These are phyloP conservation scores for Eragrostis curvula DNA, from an alignment of 176 grass and related monocot species.

Conservation along the genomic window DNA sequence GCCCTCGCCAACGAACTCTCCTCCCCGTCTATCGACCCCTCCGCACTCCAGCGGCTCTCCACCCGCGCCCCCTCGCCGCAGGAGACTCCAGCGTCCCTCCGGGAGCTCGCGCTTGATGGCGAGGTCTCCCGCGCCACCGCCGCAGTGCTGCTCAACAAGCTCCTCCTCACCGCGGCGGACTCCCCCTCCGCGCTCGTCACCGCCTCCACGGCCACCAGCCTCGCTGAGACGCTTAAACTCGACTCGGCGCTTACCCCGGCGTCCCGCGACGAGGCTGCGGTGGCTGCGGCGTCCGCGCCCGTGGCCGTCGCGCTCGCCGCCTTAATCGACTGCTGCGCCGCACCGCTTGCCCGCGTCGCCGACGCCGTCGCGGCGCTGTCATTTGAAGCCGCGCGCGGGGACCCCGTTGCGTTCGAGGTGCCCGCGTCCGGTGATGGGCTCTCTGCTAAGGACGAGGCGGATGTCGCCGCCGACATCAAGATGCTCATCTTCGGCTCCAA, in stretches of 20 bases:
- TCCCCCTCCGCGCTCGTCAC: slow-evolving; percentile 46
- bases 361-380: slow-evolving; percentile 90
- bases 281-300: slow-evolving; percentile 66
- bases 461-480: slow-evolving; percentile 82
- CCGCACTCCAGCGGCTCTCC: slow-evolving; percentile 73
- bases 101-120: not conserved
- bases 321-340: slow-evolving; percentile 77
- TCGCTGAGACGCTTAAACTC: slow-evolving; percentile 54
- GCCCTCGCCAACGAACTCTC: slow-evolving; percentile 51
- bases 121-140: slow-evolving; percentile 70
- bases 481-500: slow-evolving; percentile 86
- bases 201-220: slow-evolving; percentile 47
- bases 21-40: slow-evolving; percentile 58
- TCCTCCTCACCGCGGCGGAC: slow-evolving; percentile 60
- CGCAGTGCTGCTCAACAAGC: slow-evolving; percentile 83
- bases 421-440: slow-evolving; percentile 76
- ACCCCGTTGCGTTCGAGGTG: slow-evolving; percentile 67
- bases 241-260: slow-evolving; percentile 40
- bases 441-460: slow-evolving; percentile 79
- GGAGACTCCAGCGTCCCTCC: slow-evolving; percentile 32
- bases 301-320: slow-evolving; percentile 57
- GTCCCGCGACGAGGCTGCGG: slow-evolving; percentile 57
- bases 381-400: slow-evolving; percentile 76
- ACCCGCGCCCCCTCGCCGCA: slow-evolving; percentile 37
- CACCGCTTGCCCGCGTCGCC: slow-evolving; percentile 63